Percentiles rank a stretch among this genome's conserved stretches.
These are phyloP conservation scores for Carex littledalei DNA, from an alignment of 176 grass and related monocot species.

Conservation along the genomic window DNA sequence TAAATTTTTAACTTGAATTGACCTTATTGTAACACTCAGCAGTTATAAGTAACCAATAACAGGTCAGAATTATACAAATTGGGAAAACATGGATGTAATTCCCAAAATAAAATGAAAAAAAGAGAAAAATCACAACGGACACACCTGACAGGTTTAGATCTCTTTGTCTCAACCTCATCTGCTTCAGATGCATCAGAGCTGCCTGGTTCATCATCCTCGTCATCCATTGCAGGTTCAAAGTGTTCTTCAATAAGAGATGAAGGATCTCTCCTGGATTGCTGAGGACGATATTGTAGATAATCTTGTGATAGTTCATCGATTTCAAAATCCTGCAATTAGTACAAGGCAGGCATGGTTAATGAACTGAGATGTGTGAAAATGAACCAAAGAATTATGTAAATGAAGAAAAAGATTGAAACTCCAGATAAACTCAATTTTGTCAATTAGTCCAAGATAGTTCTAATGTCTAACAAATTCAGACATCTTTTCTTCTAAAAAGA, in stretches of 20 bases:
- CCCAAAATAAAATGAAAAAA: neutral
- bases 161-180: constrained; percentile 35
- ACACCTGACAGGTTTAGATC: constrained; percentile 68
- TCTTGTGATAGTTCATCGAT: constrained; percentile 60
- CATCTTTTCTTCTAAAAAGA: neutral
- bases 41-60: neutral
- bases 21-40: neutral
- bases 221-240: constrained; percentile 50
- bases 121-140: neutral
- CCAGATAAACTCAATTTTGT: neutral
- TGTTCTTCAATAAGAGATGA: constrained; percentile 54
- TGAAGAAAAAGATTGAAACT: neutral
- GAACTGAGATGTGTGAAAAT: neutral
- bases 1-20: neutral
- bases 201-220: constrained; percentile 44
- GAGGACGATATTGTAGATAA: constrained; percentile 67
- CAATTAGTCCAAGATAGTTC: neutral
- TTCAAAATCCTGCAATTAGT: constrained; percentile 52
- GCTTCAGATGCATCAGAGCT: constrained; percentile 52
- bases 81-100: neutral
- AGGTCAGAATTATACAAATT: neutral
- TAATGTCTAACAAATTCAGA: neutral
- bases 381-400: neutral
- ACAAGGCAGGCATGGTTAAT: neutral
- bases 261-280: constrained; percentile 37